phyloP scores from a whole-genome alignment of 768 basidiomycete genomes.

The Rhodosporidiobolus odoratus region DNA sequence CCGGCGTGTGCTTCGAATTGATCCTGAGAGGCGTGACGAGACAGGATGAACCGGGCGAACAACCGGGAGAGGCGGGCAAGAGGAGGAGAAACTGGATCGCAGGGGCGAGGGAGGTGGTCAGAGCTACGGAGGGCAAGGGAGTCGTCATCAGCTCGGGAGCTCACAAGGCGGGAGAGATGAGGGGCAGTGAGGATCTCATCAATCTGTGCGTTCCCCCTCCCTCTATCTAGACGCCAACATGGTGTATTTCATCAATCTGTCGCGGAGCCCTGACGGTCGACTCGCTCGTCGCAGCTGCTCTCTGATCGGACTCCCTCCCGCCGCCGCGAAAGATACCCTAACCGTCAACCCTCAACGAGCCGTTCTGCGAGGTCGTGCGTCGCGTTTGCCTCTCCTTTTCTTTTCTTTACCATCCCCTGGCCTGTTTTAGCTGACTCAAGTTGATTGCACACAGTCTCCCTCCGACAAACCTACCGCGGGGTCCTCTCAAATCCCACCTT shows the following conservation, averaged over 20 bases:
- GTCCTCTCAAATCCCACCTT: constrained; percentile 37
- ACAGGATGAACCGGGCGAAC: constrained; percentile 44
- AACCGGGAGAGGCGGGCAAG: constrained; percentile 46
- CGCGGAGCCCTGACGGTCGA: too few relatives aligned
- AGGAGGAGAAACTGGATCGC: constrained; percentile 66
- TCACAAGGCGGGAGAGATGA: constrained; percentile 57
- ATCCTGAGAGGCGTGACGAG: constrained; percentile 42
- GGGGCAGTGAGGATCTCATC: constrained; percentile 66
- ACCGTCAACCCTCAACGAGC: constrained; percentile 34
- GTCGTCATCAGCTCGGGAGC: constrained; percentile 67
- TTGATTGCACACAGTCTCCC: constrained; percentile 15
- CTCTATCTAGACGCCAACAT: neutral
- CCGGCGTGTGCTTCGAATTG: constrained; percentile 78
- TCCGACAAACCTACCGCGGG: constrained; percentile 35
- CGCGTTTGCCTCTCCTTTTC: neutral
- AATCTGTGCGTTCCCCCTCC: constrained; percentile 59
- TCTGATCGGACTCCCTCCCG: constrained; percentile 25
- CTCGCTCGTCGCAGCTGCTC: constrained; percentile 17
- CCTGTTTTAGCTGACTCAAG: neutral
- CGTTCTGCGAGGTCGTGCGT: constrained; percentile 34
- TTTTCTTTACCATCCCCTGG: neutral
- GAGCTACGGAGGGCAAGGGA: constrained; percentile 75
- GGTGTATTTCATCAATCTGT: neutral
- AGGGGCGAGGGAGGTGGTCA: constrained; percentile 74
- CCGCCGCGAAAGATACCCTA: constrained; percentile 30